Percentiles rank a stretch among this genome's conserved stretches.
phyloP scores from a whole-genome alignment of 2,329 filamentous ascomycete species.

The Elsinoe necatrix region DNA sequence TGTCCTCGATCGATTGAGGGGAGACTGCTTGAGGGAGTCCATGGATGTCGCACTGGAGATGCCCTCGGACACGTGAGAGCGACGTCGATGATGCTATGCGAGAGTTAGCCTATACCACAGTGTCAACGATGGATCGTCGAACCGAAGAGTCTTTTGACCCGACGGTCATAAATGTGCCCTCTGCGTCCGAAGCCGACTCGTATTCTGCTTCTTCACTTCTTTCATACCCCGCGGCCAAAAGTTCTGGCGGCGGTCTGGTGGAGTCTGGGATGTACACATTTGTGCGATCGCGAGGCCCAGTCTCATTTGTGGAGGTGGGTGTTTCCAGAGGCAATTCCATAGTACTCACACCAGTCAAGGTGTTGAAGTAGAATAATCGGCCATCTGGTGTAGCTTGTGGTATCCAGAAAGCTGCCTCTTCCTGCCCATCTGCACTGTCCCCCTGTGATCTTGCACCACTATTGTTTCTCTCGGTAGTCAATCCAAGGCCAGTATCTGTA shows the following conservation, averaged over 20 bases:
- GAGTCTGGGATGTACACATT: constrained; percentile 84
- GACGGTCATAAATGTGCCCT: constrained; percentile 65
- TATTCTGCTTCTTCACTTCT: constrained; percentile 89
- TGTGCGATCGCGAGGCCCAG: constrained; percentile 77
- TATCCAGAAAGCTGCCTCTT: constrained; percentile 95
- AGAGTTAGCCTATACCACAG: constrained; percentile 21
- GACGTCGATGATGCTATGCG: constrained; percentile 51
- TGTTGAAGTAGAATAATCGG: constrained; percentile 95
- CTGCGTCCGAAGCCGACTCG: constrained; percentile 73
- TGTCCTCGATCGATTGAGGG: constrained; percentile 48
- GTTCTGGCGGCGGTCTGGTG: constrained; percentile 78
- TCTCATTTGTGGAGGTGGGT: constrained; percentile 69
- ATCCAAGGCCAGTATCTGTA: constrained; percentile 44
- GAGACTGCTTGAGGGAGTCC: constrained; percentile 75
- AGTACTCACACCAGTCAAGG: constrained; percentile 86
- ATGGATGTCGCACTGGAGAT: constrained; percentile 83
- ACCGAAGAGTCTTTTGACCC: constrained; percentile 62
- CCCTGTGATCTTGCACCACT: constrained; percentile 48
- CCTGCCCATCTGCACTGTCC: constrained; percentile 64
- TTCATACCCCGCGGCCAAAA: constrained; percentile 75
- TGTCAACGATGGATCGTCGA: constrained; percentile 33
- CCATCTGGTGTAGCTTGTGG: constrained; percentile 93
- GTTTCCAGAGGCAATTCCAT: constrained; percentile 93
- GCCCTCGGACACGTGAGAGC: constrained; percentile 58
- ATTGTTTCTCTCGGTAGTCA: constrained; percentile 21